Percentiles rank a stretch among this genome's conserved stretches.
Evolutionary conservation across 2,329 filamentous ascomycete genomes (phyloP).

Genomic region (Fusarium sp.): DNA sequence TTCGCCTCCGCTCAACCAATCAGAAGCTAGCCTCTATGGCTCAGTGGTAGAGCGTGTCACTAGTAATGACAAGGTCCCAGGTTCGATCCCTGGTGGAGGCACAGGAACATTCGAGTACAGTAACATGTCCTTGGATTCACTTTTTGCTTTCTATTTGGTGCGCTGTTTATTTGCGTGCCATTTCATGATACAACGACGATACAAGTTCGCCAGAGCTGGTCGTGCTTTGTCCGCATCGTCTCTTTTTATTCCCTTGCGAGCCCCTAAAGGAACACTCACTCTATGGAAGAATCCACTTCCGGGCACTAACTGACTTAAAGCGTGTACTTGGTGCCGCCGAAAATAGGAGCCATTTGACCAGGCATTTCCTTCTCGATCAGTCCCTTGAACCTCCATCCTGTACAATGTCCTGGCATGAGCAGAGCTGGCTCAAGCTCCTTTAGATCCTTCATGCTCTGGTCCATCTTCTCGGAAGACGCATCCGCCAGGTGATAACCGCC

Average conservation of each 20-base stretch:
- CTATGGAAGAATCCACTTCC: neutral
- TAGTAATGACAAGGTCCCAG: slow-evolving; percentile 8
- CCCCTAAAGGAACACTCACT: neutral
- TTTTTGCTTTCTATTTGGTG: neutral
- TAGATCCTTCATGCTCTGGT: slow-evolving; percentile 60
- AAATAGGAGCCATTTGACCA: slow-evolving; percentile 61
- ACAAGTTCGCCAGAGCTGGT: too few species aligned
- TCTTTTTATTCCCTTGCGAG: neutral
- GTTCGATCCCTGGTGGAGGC: slow-evolving; percentile 7
- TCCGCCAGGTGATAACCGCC: neutral
- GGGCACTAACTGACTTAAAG: neutral
- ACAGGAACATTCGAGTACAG: neutral
- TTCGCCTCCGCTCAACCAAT: neutral
- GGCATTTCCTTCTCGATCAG: slow-evolving; percentile 56
- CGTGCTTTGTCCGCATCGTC: neutral
- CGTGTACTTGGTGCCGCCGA: slow-evolving; percentile 59
- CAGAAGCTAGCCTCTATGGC: neutral
- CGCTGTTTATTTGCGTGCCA: neutral
- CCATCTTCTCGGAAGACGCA: slow-evolving; percentile 49
- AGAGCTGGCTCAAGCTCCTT: slow-evolving; percentile 60
- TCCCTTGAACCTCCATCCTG: slow-evolving; percentile 66
- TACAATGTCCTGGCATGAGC: slow-evolving; percentile 66
- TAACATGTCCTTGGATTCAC: neutral
- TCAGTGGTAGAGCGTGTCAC: slow-evolving; percentile 8
- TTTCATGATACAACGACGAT: neutral